phyloP scores from a whole-genome alignment of 176 grass and related monocot species.

The Oryza punctata region DNA sequence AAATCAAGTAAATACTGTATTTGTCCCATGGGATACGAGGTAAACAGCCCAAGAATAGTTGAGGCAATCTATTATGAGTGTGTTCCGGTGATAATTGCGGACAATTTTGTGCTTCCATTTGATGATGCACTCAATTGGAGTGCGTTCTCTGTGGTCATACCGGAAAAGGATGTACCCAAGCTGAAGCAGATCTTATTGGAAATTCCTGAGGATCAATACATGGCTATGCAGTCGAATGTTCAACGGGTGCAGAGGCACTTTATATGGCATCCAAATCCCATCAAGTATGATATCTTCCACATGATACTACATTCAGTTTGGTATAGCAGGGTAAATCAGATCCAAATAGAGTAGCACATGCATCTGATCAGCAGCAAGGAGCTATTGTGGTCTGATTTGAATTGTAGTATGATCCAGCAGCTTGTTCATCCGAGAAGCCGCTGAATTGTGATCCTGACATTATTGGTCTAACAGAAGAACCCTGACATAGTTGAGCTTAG shows the following conservation, averaged over 20 bases:
- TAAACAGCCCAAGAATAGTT: constrained; percentile 90
- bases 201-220: constrained; percentile 51
- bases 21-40: constrained; percentile 93
- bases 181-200: constrained; percentile 70
- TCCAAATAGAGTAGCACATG: constrained; percentile 34
- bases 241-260: constrained; percentile 80
- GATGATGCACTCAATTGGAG: constrained; percentile 70
- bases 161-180: constrained; percentile 65
- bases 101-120: constrained; percentile 87
- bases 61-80: constrained; percentile 90
- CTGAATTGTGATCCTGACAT: constrained; percentile 10
- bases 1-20: constrained; percentile 87
- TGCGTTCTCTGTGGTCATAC: constrained; percentile 63
- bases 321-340: constrained; percentile 73
- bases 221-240: constrained; percentile 71
- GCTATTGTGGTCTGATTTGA: not conserved
- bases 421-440: not conserved
- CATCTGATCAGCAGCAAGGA: constrained; percentile 10
- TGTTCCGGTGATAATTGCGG: constrained; percentile 85
- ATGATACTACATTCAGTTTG: constrained; percentile 92
- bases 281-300: constrained; percentile 85
- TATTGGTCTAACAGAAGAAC: constrained; percentile 1
- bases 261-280: constrained; percentile 68
- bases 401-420: not conserved
- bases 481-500: constrained; percentile 17